Evolutionary conservation across 192 early-diverging fungal species (phyloP), one percentile per base, ranked within the genome.

Genomic region (Kappamyces sp.): DNA sequence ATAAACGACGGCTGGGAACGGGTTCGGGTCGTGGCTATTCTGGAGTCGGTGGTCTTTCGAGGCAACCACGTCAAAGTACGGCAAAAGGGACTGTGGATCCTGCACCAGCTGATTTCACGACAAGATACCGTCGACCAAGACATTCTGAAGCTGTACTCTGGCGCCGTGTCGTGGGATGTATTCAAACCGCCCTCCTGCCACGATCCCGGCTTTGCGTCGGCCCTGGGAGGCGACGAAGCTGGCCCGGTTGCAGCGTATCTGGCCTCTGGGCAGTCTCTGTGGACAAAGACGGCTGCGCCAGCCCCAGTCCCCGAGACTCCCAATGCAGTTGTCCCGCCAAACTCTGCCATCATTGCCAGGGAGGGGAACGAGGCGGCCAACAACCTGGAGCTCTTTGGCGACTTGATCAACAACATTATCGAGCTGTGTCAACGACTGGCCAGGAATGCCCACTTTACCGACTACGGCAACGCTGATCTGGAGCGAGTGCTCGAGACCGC

Each of bases 1-100:
- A 82, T 91, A 65, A 73, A 78, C n/a, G 68, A 67, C 37, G 89
- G 90, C 3, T 92, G 89, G 90, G 79, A 90, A 60, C 62, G 75
- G 10, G 57, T 64, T 44, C 67, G 76, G 55, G 82, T 91, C 88
- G 86, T 81, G 8, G 75, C 73, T 9, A 76, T 91, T 35, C 60
- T 90, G 8, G 72, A 84, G 2, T 73, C 79, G 13, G 66, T 91
- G 0, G 72, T 91, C 3, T 72, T 76, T 37, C 74, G 77, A 42
- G 70, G 75, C 9, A 92, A 91, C 62, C 87, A 92, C 54, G 74
- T 78, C 3, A 64, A 80, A 35, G 55, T 91, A 31, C 79, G 89
- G 23, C 70, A 74, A 4, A 78, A 89, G 58, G 90, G 90, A 43
- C 80, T 92, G 58, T 74, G 78, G 13, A 55, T 92, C 12, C 63